A percentile compares a stretch with the other conserved stretches of the same genome.
phyloP scores from a whole-genome alignment of 106 monocot genomes.

The Phalaenopsis equestris region DNA sequence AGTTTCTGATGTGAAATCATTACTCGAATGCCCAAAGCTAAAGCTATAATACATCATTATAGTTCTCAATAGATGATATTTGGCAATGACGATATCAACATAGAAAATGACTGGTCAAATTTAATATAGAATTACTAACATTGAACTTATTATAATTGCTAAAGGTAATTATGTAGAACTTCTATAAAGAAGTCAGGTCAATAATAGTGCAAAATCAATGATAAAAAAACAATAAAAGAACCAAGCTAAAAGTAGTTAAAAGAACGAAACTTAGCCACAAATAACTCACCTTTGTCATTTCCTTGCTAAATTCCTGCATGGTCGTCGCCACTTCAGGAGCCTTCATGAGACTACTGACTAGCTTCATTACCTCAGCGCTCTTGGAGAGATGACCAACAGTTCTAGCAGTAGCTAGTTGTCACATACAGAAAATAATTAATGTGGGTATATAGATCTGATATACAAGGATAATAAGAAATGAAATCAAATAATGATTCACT shows the following conservation, averaged over 20 bases:
- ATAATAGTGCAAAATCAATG: not conserved
- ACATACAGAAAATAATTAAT: not conserved
- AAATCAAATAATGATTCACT: not conserved
- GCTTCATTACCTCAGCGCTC: constrained; percentile 97
- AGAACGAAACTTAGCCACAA: not conserved
- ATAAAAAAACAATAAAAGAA: not conserved
- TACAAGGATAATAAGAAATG: constrained; percentile 3
- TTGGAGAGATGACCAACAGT: constrained; percentile 92
- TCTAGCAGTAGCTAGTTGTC: constrained; percentile 72
- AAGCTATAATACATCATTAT: not conserved
- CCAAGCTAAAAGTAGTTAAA: not conserved
- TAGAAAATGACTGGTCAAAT: not conserved
- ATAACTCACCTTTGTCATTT: constrained; percentile 88
- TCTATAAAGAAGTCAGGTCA: not conserved
- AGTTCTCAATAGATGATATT: too few species aligned
- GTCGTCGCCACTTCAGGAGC: constrained; percentile 89
- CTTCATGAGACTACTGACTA: constrained; percentile 91
- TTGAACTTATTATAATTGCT: not conserved
- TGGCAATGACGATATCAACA: not conserved
- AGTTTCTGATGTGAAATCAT: not conserved
- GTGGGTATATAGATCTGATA: not conserved
- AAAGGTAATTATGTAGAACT: not conserved
- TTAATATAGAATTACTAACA: not conserved
- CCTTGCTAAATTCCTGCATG: constrained; percentile 94
- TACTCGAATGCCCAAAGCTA: not conserved